Evolutionary conservation across 345 rosid genomes (phyloP).

Genomic region (Sisymbrium altissimum): DNA sequence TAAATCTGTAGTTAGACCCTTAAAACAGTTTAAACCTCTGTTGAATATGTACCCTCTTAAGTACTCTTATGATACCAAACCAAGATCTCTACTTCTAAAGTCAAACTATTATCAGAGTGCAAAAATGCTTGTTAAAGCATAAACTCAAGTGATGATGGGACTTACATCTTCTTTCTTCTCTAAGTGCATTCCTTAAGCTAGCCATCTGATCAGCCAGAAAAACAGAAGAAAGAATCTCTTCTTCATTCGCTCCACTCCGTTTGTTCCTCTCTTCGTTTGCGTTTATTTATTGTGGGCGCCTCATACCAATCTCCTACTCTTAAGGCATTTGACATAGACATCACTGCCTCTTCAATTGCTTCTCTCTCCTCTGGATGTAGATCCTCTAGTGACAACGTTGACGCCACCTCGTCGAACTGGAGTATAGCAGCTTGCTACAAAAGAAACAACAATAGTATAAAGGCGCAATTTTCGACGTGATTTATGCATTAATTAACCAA

Average conservation of each 20-base stretch:
- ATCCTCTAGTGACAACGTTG: constrained; percentile 33
- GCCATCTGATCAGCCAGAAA: neutral
- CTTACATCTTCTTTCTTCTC: constrained; percentile 13
- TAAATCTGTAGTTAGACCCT: neutral
- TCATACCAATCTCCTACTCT: constrained; percentile 40
- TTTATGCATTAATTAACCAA: neutral
- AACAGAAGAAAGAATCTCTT: neutral
- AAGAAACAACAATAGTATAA: neutral
- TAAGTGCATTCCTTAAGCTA: neutral
- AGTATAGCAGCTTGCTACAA: constrained; percentile 41
- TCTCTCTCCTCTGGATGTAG: constrained; percentile 37
- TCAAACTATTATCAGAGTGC: neutral
- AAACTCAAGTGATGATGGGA: constrained; percentile 4
- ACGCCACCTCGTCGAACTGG: constrained; percentile 40
- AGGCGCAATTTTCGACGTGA: neutral
- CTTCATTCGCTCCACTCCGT: constrained; percentile 34
- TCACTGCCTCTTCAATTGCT: constrained; percentile 34
- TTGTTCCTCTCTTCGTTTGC: constrained; percentile 36
- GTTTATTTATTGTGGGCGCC: constrained; percentile 22
- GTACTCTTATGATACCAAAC: neutral
- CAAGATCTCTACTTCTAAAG: neutral
- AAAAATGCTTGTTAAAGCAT: no score
- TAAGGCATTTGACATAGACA: constrained; percentile 36
- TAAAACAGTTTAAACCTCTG: neutral
- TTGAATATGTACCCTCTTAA: neutral